Base-by-base conservation (phyloP, 2,329 filamentous ascomycete genomes). In the Cercospora zeina region DNA sequence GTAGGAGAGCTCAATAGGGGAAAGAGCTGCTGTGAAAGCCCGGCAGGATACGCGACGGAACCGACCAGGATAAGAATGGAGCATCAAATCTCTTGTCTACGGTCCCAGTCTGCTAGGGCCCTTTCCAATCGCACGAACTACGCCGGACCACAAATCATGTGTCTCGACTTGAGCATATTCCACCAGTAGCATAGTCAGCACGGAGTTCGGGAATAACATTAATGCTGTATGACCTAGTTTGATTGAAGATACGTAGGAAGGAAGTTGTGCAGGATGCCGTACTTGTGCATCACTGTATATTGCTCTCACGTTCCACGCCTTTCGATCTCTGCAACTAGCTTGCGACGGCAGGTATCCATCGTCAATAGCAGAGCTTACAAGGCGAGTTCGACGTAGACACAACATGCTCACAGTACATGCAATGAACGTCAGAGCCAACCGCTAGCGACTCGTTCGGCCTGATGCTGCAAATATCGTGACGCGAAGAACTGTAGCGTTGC, bases 1-100 rank as follows among this genome's bases (percentile, higher is more conserved):
- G 36, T 69, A 64, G 61, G 50, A 47, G 42, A 47, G 42, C 21
- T 54, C 39, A 42, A 33, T 3, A 47, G 19, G 2, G 37, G 36
- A 39, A 27, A 36, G 11, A 27, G 16, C 14, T 13, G 36, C 21
- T 13, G 4, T 5, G 10, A 53, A 21, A 3, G 6, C 21, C 5
- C 14, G 42, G n/a, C 24, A 24, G 42, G 42, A 47, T 27, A 47
- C 42, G 21, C 11, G 13, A 14, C 42, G 42, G 2, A 47, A 27
- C 7, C 7, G 42, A 27, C 42, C 42, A 47, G 42, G 6, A 27
- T 30, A 27, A 27, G 3, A n/a, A 47, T 9, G 42, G 42, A 2
- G 42, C 13, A 47, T 5, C 42, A 11, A 27, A 10, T 27, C 42
- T 24, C 3, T n/a, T 27, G 3, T 47, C 24, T n/a, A 11, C 42